phyloP scores from a whole-genome alignment of 257 asterid genomes.

The Nicotiana paniculata region DNA sequence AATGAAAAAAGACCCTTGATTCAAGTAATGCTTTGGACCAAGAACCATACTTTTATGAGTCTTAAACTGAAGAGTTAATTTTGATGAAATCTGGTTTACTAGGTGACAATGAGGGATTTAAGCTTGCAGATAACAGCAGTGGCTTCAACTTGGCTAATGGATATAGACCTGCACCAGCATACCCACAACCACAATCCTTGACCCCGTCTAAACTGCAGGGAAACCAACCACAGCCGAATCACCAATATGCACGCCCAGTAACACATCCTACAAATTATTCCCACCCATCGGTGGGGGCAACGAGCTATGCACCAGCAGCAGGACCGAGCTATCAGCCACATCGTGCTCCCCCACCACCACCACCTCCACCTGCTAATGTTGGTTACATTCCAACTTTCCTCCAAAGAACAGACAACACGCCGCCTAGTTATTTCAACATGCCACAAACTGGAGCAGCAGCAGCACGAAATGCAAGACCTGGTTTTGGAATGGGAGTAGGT shows the following conservation, averaged over 20 bases:
- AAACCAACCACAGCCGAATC: constrained; percentile 21
- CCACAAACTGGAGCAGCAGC: constrained; percentile 44
- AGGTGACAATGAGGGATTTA: constrained; percentile 47
- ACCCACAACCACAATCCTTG: constrained; percentile 19
- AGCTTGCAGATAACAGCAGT: constrained; percentile 20
- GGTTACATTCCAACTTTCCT: constrained; percentile 43
- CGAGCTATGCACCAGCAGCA: constrained; percentile 13
- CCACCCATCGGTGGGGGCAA: constrained; percentile 16
- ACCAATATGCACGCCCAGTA: constrained; percentile 23
- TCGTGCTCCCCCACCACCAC: constrained; percentile 26
- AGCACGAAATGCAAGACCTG: constrained; percentile 38
- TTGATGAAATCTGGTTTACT: constrained; percentile 7
- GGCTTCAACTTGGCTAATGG: constrained; percentile 30
- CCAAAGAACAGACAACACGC: constrained; percentile 32
- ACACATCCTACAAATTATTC: constrained; percentile 36
- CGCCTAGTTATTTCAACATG: constrained; percentile 42
- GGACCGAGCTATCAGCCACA: constrained; percentile 32
- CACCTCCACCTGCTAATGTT: constrained; percentile 50
- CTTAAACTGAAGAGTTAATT: neutral
- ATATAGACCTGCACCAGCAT: constrained; percentile 25
- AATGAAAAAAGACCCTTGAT: neutral
- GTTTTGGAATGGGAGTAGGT: constrained; percentile 62
- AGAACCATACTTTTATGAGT: neutral
- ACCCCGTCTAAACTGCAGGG: constrained; percentile 17
- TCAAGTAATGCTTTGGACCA: neutral